phyloP scores from a whole-genome alignment of 306 rosid species.

The Trifolium repens region DNA sequence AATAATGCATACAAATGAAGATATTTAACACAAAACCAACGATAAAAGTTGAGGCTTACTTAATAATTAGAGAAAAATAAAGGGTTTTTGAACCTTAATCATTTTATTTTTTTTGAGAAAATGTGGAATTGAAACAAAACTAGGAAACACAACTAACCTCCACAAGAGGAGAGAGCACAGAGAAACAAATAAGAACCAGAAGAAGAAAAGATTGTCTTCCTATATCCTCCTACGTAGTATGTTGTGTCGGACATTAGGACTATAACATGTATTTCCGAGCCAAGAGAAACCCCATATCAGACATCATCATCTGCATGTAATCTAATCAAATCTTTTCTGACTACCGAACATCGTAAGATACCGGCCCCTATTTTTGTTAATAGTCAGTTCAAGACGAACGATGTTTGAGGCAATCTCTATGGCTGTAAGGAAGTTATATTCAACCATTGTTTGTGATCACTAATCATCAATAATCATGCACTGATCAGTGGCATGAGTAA shows the following conservation, averaged over 20 bases:
- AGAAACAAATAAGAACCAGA: too few species aligned
- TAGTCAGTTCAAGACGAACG: too few species aligned
- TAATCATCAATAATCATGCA: not conserved
- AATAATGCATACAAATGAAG: not conserved
- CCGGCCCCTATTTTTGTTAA: too few species aligned
- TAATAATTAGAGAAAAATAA: not conserved
- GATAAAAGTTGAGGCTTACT: not conserved
- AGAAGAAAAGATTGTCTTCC: too few species aligned
- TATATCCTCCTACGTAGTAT: too few species aligned
- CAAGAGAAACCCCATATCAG: too few species aligned
- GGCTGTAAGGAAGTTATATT: conserved; percentile 1
- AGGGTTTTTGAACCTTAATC: not conserved
- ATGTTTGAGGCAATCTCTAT: not conserved
- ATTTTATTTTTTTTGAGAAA: not conserved
- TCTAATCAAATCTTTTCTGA: too few species aligned
- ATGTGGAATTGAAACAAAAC: not conserved
- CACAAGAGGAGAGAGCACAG: not conserved
- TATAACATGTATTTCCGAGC: too few species aligned
- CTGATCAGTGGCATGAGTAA: not conserved
- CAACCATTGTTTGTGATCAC: not conserved
- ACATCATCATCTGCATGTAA: too few species aligned
- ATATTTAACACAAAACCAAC: not conserved
- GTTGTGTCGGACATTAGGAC: too few species aligned
- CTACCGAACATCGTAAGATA: too few species aligned
- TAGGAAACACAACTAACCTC: not conserved